These are phyloP conservation scores for Cladosporium sp. DNA, from an alignment of 2,329 filamentous ascomycete species.

Conservation along the genomic window DNA sequence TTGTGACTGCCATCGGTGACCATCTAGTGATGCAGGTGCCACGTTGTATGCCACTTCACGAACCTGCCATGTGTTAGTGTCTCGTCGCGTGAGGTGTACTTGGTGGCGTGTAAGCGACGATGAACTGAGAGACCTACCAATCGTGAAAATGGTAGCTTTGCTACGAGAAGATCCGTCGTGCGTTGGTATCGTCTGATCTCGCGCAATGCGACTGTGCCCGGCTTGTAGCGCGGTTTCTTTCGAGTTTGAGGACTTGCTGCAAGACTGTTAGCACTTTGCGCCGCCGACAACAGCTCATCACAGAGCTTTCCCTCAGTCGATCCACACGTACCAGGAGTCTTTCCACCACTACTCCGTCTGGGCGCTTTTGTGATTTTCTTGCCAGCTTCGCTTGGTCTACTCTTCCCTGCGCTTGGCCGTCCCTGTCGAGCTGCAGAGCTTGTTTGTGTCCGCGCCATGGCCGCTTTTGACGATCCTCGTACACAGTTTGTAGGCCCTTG, in stretches of 20 bases:
- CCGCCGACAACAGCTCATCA: not conserved
- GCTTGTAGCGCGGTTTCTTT: constrained; percentile 39
- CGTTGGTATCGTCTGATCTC: constrained; percentile 99
- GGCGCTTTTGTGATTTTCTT: constrained; percentile 13
- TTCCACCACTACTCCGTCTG: constrained; percentile 4
- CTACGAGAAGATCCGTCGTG: constrained; percentile 90
- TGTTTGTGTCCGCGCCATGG: constrained; percentile 24
- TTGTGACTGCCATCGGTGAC: constrained; percentile 95
- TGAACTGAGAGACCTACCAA: constrained; percentile 53
- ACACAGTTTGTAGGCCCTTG: too few species aligned
- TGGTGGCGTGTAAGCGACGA: not conserved
- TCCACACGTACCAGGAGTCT: not conserved
- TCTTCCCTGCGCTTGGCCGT: constrained; percentile 23
- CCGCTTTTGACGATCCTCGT: not conserved
- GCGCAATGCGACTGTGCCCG: constrained; percentile 87
- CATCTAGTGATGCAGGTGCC: constrained; percentile 61
- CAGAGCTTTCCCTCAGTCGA: not conserved
- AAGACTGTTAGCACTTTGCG: not conserved
- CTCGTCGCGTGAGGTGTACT: not conserved
- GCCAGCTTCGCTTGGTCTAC: constrained; percentile 15
- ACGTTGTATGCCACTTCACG: constrained; percentile 96
- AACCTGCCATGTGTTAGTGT: constrained; percentile 41
- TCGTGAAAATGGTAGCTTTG: constrained; percentile 97
- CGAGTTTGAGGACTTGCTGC: constrained; percentile 18
- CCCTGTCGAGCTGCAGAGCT: constrained; percentile 12